Evolutionary conservation across 257 asterid species (phyloP).

Genomic region (Eucommia ulmoides): DNA sequence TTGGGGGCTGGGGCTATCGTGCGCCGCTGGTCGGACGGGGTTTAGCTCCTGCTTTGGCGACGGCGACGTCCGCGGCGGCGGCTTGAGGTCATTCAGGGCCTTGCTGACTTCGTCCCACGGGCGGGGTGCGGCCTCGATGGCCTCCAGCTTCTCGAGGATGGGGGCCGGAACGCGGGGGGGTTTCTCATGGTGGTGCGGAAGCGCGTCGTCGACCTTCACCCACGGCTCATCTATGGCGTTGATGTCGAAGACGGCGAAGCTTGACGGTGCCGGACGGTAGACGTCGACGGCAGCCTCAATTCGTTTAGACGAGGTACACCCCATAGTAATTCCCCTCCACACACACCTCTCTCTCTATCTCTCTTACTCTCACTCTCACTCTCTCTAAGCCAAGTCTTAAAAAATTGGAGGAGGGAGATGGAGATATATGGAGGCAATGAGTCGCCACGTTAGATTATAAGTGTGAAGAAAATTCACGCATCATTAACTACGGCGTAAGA

Average conservation of each 20-base stretch:
- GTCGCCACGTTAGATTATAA: no score
- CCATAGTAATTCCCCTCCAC: slow-evolving; percentile 51
- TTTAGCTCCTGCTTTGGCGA: slow-evolving; percentile 2
- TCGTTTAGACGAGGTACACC: slow-evolving; percentile 72
- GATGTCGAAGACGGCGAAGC: slow-evolving; percentile 71
- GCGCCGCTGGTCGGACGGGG: slow-evolving; percentile 8
- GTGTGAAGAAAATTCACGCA: no score
- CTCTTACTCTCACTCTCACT: no score
- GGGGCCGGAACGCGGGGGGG: slow-evolving; percentile 33
- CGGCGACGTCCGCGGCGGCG: slow-evolving; percentile 18
- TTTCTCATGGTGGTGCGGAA: slow-evolving; percentile 19
- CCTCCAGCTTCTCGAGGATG: slow-evolving; percentile 56
- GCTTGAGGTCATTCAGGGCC: slow-evolving; percentile 56
- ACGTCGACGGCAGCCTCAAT: slow-evolving; percentile 41
- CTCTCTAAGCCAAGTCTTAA: no score
- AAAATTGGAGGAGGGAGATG: no score
- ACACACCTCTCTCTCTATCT: no score
- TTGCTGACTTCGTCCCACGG: slow-evolving; percentile 94
- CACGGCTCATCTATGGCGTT: slow-evolving; percentile 79
- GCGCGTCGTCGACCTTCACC: slow-evolving; percentile 22
- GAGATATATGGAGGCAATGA: no score
- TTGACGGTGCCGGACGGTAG: slow-evolving; percentile 75
- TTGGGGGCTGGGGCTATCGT: slow-evolving; percentile 3
- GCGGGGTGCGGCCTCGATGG: slow-evolving; percentile 68
- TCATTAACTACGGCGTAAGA: no score